These are phyloP conservation scores for Colletotrichum sp. DNA, from an alignment of 2,329 filamentous ascomycete genomes.

Conservation along the genomic window DNA sequence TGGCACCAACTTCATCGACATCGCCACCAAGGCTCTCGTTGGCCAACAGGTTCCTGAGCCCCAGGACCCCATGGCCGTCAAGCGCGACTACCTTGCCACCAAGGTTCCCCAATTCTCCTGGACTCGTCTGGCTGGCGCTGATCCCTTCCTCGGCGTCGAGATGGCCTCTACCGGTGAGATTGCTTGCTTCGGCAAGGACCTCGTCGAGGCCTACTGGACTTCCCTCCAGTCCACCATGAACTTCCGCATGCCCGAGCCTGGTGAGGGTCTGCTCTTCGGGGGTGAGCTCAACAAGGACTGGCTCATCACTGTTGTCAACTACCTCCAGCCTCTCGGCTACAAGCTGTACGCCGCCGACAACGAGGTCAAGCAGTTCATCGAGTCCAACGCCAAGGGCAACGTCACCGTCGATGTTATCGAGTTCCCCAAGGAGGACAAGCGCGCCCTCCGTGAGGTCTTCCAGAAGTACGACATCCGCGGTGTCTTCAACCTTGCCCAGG, in stretches of 20 bases:
- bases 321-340: constrained; percentile 88
- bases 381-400: constrained; percentile 70
- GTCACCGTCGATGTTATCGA: constrained; percentile 88
- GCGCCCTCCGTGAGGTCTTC: constrained; percentile 92
- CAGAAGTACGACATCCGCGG: constrained; percentile 96
- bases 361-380: constrained; percentile 83
- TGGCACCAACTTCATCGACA: constrained; percentile 94
- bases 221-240: constrained; percentile 98
- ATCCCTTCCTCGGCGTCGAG: constrained; percentile 97
- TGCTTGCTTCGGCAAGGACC: constrained; percentile 96
- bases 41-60: constrained; percentile 85
- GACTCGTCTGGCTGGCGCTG: constrained; percentile 95
- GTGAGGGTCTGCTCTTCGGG: constrained; percentile 93
- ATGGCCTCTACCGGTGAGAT: constrained; percentile 98
- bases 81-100: constrained; percentile 92
- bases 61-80: constrained; percentile 84
- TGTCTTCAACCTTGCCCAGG: constrained; percentile 91
- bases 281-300: constrained; percentile 77
- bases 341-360: constrained; percentile 88
- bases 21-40: constrained; percentile 90
- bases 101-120: constrained; percentile 99
- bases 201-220: constrained; percentile 97
- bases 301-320: constrained; percentile 83
- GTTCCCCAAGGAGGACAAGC: constrained; percentile 96
- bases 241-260: constrained; percentile 94